A percentile compares a stretch with the other conserved stretches of the same genome.
These are phyloP conservation scores for Cladosporium sp. DNA, from an alignment of 2,329 filamentous ascomycete genomes.

Conservation along the genomic window DNA sequence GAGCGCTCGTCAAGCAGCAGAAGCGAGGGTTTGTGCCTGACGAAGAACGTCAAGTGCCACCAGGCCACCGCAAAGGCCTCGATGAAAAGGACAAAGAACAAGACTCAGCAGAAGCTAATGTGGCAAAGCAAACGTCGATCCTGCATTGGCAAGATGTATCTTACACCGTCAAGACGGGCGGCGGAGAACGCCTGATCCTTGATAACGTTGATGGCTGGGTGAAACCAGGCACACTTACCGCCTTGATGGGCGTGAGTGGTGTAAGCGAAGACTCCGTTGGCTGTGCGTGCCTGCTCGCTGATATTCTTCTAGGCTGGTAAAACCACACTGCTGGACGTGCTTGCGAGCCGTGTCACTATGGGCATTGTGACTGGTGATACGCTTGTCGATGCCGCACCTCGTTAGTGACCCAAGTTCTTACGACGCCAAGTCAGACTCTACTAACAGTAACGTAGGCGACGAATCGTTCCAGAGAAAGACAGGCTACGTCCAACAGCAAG, in stretches of 20 bases:
- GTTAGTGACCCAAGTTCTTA: conserved; percentile 34
- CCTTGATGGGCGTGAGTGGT: conserved; percentile 37
- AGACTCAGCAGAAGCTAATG: conserved; percentile 34
- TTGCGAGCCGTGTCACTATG: conserved; percentile 55
- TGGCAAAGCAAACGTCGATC: conserved; percentile 65
- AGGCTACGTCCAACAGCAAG: conserved; percentile 65
- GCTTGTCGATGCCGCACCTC: conserved; percentile 58
- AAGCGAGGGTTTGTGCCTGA: conserved; percentile 34
- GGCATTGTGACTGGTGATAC: conserved; percentile 64
- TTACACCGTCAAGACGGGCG: conserved; percentile 52
- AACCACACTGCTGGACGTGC: conserved; percentile 54
- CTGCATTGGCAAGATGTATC: conserved; percentile 60
- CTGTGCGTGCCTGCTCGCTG: conserved; percentile 20
- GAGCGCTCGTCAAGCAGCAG: conserved; percentile 35
- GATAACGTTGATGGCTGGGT: conserved; percentile 54
- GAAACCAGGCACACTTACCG: conserved; percentile 53
- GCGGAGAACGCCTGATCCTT: conserved; percentile 48
- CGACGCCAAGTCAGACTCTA: background rate
- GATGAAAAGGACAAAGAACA: conserved; percentile 33
- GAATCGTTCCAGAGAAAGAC: conserved; percentile 57
- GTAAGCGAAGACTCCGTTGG: conserved; percentile 27
- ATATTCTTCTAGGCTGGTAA: conserved; percentile 54
- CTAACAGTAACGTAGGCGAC: background rate
- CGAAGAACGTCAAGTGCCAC: conserved; percentile 37
- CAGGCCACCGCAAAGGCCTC: conserved; percentile 12